Evolutionary conservation across 495 filamentous ascomycete genomes (phyloP).

Genomic region (Letharia lupina): DNA sequence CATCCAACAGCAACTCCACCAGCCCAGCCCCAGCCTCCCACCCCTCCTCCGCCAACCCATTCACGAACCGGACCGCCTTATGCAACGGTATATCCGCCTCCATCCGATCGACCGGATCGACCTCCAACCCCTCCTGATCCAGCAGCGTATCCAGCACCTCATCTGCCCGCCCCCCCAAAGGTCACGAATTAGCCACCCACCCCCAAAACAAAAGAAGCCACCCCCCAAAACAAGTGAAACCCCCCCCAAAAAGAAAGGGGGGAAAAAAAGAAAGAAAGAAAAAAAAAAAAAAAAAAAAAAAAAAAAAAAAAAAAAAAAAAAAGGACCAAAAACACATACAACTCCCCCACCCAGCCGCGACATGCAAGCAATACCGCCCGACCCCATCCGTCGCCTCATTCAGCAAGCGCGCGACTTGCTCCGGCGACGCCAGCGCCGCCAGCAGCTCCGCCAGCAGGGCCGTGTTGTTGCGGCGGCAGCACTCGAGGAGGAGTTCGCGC

Average conservation of each 20-base stretch:
- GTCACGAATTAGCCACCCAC: not conserved
- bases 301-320: not conserved
- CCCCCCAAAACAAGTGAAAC: not conserved
- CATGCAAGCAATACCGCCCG: slow-evolving; percentile 80
- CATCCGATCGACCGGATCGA: slow-evolving; percentile 71
- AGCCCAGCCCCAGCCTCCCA: slow-evolving; percentile 20
- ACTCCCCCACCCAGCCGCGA: slow-evolving; percentile 77
- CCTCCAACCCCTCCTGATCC: slow-evolving; percentile 90
- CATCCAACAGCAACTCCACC: slow-evolving; percentile 84
- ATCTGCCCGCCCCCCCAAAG: slow-evolving; percentile 39
- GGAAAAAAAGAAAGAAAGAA: not conserved
- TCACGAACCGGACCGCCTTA: slow-evolving; percentile 76
- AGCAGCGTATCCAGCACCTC: slow-evolving; percentile 87
- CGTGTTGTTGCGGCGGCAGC: slow-evolving; percentile 85
- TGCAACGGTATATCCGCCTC: slow-evolving; percentile 91
- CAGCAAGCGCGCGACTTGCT: slow-evolving; percentile 59
- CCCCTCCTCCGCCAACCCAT: slow-evolving; percentile 34
- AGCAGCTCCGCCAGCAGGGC: slow-evolving; percentile 64
- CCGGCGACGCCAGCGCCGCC: slow-evolving; percentile 35
- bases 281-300: not conserved
- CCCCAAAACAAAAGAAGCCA: not conserved
- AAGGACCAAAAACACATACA: slow-evolving; percentile 46
- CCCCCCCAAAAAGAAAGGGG: not conserved
- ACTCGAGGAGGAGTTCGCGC: slow-evolving; percentile 80
- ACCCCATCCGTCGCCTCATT: slow-evolving; percentile 77